phyloP scores from a whole-genome alignment of 768 basidiomycete species.

The Fistulinella prunicolor region DNA sequence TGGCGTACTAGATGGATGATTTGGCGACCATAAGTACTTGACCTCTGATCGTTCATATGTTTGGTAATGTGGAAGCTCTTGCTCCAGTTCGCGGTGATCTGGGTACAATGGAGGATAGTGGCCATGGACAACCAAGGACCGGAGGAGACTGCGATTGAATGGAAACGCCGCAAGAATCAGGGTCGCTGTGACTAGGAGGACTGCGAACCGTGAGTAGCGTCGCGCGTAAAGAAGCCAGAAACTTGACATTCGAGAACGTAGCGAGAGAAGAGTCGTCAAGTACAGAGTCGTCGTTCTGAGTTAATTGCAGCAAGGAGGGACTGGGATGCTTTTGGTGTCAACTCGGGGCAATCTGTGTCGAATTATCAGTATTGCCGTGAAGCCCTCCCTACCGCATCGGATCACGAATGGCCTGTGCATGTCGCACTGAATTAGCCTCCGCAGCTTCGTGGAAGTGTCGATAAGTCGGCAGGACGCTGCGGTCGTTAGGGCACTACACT shows the following conservation, averaged over 20 bases:
- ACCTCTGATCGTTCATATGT: constrained; percentile 30
- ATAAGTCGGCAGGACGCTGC: no score
- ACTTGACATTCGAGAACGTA: constrained; percentile 2
- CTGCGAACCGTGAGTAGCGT: neutral
- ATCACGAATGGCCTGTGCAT: no score
- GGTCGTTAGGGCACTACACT: no score
- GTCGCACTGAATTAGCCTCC: no score
- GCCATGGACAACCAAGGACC: constrained; percentile 11
- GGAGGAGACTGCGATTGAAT: constrained; percentile 21
- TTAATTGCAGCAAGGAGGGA: no score
- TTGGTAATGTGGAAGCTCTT: constrained; percentile 39
- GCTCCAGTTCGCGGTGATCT: constrained; percentile 36
- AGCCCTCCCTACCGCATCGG: no score
- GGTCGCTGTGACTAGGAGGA: constrained; percentile 6
- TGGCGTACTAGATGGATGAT: constrained; percentile 34
- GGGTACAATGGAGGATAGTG: constrained; percentile 41
- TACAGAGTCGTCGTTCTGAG: no score
- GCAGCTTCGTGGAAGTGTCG: no score
- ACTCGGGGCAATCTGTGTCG: no score
- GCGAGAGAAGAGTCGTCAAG: no score
- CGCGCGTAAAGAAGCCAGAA: neutral
- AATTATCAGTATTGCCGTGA: no score
- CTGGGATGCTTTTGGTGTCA: no score
- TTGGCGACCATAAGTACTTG: constrained; percentile 46
- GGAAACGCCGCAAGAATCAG: constrained; percentile 19